Evolutionary conservation across 495 filamentous ascomycete species (phyloP), one percentile per base, ranked within the genome.

Genomic region (Stereocaulon alpinum): DNA sequence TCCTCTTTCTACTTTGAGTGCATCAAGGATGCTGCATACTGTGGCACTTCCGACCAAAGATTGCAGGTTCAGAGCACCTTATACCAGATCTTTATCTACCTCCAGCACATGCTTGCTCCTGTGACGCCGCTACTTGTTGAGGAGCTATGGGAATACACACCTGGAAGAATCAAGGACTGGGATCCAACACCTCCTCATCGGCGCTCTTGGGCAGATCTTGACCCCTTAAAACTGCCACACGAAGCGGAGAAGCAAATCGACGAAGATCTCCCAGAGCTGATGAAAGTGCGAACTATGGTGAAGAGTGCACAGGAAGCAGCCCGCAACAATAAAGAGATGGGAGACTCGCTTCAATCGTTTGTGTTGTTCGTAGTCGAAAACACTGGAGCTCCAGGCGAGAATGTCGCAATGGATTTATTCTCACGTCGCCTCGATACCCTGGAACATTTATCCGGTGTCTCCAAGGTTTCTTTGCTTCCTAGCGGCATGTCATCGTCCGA

Each of bases 1-100:
- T 96, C 91, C 0, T 82, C 92, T 0, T 95, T 96, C 68, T 97
- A 97, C 72, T 82, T 97, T 54, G 93, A 97, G 69, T 80, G 86
- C 0, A 74, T 91, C 67, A 99, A 97, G 70, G 93, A 99, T 67
- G 76, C 87, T 74, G 89, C 89, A 32, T 85, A 85, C 24, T 80
- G 81, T 58, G 80, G 80, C 44, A 75, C 77, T 55, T 79, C 76
- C 53, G 68, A 61, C 4, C 75, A 75, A 62, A 72, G 83, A 22
- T 71, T 74, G 10, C 70, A 75, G 20, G 80, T 80, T 4, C 86
- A 88, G 64, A 83, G 80, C 12, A 87, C 90, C 10, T 67, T 95
- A 20, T 81, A 81, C 64, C 73, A 86, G 51, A 80, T 97, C 49
- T 83, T 87, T 49, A 67, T 74, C 4, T 79, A 86, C 55, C 77